These are phyloP conservation scores for Leccinum pseudoinsigne DNA, from an alignment of 1,284 basidiomycete genomes.

Conservation along the genomic window DNA sequence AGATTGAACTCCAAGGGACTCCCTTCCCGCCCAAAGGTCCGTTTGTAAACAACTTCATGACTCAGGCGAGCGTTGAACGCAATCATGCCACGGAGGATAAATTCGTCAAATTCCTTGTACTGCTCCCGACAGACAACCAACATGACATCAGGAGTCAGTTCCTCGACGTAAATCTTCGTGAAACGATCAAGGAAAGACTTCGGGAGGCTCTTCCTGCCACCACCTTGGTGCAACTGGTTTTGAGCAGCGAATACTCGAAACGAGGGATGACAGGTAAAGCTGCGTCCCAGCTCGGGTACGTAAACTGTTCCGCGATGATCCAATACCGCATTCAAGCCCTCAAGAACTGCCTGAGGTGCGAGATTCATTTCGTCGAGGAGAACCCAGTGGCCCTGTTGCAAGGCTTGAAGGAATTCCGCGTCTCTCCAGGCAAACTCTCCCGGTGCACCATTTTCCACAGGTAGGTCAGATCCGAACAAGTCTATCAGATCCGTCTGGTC, in stretches of 20 bases:
- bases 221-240: slow-evolving; percentile 95
- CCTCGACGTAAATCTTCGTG: slow-evolving; percentile 94
- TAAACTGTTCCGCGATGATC: slow-evolving; percentile 97
- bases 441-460: slow-evolving; percentile 87
- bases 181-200: slow-evolving; percentile 98
- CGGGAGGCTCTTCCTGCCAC: slow-evolving; percentile 96
- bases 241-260: slow-evolving; percentile 99
- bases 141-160: slow-evolving; percentile 81
- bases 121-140: slow-evolving; percentile 78
- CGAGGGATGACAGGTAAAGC: slow-evolving; percentile 85
- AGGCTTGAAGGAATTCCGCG: slow-evolving; percentile 91
- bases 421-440: slow-evolving; percentile 98
- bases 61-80: slow-evolving; percentile 78
- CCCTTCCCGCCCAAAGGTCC: slow-evolving; percentile 80
- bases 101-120: slow-evolving; percentile 61
- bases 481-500: slow-evolving; percentile 98
- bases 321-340: slow-evolving; percentile 95
- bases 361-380: slow-evolving; percentile 99
- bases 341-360: slow-evolving; percentile 93
- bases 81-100: slow-evolving; percentile 77
- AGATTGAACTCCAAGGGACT: slow-evolving; percentile 99
- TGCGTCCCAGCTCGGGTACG: slow-evolving; percentile 92
- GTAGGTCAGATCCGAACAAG: slow-evolving; percentile 95
- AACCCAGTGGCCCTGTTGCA: slow-evolving; percentile 96
- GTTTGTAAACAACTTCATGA: slow-evolving; percentile 66